Conservation (phyloP, 306 rosid species). For the Heteromeles arbutifolia region DNA sequence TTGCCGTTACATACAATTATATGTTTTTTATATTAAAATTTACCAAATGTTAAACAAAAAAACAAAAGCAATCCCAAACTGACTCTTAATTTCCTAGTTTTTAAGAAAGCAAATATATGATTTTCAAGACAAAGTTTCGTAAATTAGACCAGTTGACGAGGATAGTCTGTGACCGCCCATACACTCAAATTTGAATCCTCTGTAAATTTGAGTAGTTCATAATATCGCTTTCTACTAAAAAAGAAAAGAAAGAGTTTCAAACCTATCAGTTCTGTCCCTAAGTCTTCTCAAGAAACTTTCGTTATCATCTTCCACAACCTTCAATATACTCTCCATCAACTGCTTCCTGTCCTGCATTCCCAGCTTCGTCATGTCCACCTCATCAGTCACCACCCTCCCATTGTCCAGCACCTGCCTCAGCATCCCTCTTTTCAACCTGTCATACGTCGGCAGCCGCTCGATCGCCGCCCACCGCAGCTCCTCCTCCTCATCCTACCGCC, state of each 20-base stretch:
- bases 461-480: constrained; percentile 84
- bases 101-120: too few relatives aligned
- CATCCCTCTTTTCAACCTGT: constrained; percentile 56
- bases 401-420: constrained; percentile 42
- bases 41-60: too few relatives aligned
- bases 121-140: background rate
- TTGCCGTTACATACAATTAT: too few relatives aligned
- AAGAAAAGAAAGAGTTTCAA: background rate
- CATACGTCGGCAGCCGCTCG: constrained; percentile 84
- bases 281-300: constrained; percentile 56
- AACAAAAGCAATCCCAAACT: too few relatives aligned
- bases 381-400: constrained; percentile 44
- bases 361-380: constrained; percentile 54
- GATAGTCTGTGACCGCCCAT: background rate
- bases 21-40: too few relatives aligned
- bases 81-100: too few relatives aligned
- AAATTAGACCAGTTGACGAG: too few relatives aligned
- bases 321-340: constrained; percentile 46
- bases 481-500: constrained; percentile 39
- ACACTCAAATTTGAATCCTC: background rate
- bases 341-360: constrained; percentile 40
- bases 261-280: constrained; percentile 62
- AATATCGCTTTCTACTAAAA: too few relatives aligned
- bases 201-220: background rate
- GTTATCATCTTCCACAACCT: constrained; percentile 57